These are phyloP conservation scores for Knoxdaviesia proteae DNA, from an alignment of 2,329 filamentous ascomycete species.

Conservation along the genomic window DNA sequence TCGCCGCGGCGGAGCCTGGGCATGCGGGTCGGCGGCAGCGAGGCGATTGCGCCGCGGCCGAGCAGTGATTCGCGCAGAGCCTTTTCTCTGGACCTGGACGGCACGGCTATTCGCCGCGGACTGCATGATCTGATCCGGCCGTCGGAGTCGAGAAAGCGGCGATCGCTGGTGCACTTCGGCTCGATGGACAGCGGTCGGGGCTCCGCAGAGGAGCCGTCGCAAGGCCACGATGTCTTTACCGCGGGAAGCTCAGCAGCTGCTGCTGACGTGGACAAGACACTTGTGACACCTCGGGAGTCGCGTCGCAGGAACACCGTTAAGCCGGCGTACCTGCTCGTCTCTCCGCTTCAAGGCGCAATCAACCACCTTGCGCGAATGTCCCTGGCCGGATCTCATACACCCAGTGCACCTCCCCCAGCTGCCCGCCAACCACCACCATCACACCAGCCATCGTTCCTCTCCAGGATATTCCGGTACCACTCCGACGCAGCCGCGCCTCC, in stretches of 20 bases:
- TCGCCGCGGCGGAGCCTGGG: conserved; percentile 12
- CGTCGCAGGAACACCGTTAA: too few relatives aligned
- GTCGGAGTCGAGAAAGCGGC: too few relatives aligned
- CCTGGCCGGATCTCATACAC: conserved; percentile 10
- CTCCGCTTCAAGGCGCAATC: conserved; percentile 40
- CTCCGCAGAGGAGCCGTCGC: too few relatives aligned
- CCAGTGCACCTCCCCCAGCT: conserved; percentile 3
- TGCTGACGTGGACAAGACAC: too few relatives aligned
- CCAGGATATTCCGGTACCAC: conserved; percentile 5
- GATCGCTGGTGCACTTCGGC: too few relatives aligned
- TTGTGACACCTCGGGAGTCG: too few relatives aligned
- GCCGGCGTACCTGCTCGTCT: conserved; percentile 42
- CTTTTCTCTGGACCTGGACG: conserved; percentile 16
- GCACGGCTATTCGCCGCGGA: too few relatives aligned
- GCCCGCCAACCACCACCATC: neutral
- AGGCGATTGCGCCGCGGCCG: conserved; percentile 17
- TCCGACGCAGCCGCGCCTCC: conserved; percentile 8
- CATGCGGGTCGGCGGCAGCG: conserved; percentile 28
- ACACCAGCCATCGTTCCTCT: conserved; percentile 4
- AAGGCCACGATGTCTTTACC: too few relatives aligned
- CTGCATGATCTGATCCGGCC: too few relatives aligned
- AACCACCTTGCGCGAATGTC: conserved; percentile 43
- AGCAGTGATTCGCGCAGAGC: conserved; percentile 16
- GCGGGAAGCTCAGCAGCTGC: too few relatives aligned
- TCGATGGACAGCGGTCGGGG: too few relatives aligned